Evolutionary conservation across 352 stramenopile species (phyloP), one percentile per base, ranked within the genome.

Genomic region (Globisporangium yorkense): DNA sequence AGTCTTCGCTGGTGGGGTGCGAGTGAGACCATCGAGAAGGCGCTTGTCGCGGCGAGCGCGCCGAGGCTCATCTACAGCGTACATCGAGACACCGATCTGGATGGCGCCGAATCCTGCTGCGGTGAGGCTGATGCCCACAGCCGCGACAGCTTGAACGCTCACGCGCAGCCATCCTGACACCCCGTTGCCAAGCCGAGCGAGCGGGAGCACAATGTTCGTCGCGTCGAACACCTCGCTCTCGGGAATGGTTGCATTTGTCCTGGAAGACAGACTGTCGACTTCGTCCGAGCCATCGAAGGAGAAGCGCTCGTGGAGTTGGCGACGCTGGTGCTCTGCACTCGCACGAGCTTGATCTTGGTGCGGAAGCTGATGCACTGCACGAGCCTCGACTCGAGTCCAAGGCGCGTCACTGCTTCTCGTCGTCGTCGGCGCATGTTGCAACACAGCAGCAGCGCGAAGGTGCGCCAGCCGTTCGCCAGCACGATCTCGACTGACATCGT

Each of bases 1-100:
- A 67, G 31, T 24, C 41, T 27, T 0, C 41, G 61, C 12, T 66
- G 55, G 13, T 40, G 57, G 27, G 57, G 15, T 10, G 31, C 31
- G 31, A 35, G 4, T 9, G 31, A 35, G 31, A 35, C 8, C 5
- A 35, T 10, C 31, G 31, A 35, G 31, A 35, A 35, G 5, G 9
- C 5, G 31, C 31, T 35, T 9, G 31, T 35, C 31, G 31, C 8
- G 3, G 31, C 31, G 31, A 35, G 31, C 31, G 31, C 31, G 31
- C 31, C 31, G 31, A 10, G 8, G 31, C 8, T 35, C 3, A 9
- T 27, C 24, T 27, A 27, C 31, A 35, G 31, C 8, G 31, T 35
- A 35, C 8, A 9, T 3, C 8, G 31, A 35, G 31, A 35, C 31
- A 9, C 31, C 31, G 31, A 35, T 35, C 31, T 35, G 31, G 31